A percentile compares a stretch with the other conserved stretches of the same genome.
Evolutionary conservation across 208 protist genomes (phyloP).

Genomic region (Blastocrithidia nonstop): DNA sequence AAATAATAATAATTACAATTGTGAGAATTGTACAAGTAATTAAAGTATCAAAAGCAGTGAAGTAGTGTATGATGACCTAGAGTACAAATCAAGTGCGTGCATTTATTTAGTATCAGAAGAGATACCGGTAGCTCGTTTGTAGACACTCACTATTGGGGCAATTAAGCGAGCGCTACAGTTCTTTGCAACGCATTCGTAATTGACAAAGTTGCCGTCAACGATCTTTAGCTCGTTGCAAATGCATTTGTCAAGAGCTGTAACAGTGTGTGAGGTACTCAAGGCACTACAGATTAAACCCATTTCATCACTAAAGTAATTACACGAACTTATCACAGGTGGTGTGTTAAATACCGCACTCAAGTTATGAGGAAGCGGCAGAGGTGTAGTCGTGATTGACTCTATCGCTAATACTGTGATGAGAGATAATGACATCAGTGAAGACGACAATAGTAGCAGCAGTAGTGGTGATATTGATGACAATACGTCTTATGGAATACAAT

Average conservation of each 20-base stretch:
- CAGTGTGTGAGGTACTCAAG: conserved; percentile 13
- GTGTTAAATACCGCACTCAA: conserved; percentile 11
- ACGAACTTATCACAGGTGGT: conserved; percentile 12
- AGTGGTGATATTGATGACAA: background rate
- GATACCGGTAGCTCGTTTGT: conserved; percentile 17
- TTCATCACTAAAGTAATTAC: conserved; percentile 13
- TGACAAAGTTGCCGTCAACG: background rate
- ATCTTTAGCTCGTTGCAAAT: conserved; percentile 2
- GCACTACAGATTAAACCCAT: conserved; percentile 31
- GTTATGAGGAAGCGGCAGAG: conserved; percentile 9
- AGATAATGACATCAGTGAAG: conserved; percentile 1
- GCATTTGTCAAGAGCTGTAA: conserved; percentile 10
- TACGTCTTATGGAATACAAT: no score
- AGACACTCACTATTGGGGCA: conserved; percentile 14
- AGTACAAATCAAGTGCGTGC: conserved; percentile 5
- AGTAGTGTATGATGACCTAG: no score
- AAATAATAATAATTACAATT: no score
- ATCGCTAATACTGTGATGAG: conserved; percentile 23
- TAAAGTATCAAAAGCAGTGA: no score
- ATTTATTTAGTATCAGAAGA: conserved; percentile 51
- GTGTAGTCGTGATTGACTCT: conserved; percentile 52
- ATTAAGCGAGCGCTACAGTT: conserved; percentile 4
- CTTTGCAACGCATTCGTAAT: conserved; percentile 8
- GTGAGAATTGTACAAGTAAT: no score
- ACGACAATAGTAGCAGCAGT: conserved; percentile 5